Base-by-base conservation (phyloP, 805 yeast species). In the Sugiyamaella marilandica region DNA sequence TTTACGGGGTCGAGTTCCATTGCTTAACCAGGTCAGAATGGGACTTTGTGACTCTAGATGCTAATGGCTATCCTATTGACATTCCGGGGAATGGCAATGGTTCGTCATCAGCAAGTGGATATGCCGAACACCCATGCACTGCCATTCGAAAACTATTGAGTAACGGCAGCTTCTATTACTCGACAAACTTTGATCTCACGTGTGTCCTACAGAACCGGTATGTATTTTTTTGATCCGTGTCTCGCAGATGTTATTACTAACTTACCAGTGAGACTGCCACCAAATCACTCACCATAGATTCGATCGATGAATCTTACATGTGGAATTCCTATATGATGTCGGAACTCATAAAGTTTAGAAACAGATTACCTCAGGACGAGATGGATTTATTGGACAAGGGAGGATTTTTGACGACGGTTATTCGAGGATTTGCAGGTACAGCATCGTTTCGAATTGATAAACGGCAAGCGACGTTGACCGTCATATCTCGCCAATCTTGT, bases 401-500 rank as follows among this genome's bases (percentile, higher is more conserved):
- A 62, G 85, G 87, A 24, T 90, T 92, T 61, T 71, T 92, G 47
- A 90, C 97, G 1, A 87, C 96, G 0, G 97, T 86, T 7, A 94
- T 94, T 50, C 76, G 99, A 54, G 99, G 99, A 0, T 94, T 90
- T 74, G 97, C 98, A 0, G 87, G 87, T 57, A 87, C 97, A 0
- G 60, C 70, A 26, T 70, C 70, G 34, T 74, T 82, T 0, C 55
- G 61, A 10, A 57, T 73, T 44, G 70, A 68, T 29, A 66, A 68
- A 34, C 61, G 68, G 10, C 49, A 47, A 10, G 82, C 78, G 14
- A 67, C 78, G 1, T 69, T 91, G 55, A 85, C 98, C 0, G 78
- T 92, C 18, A 82, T 94, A 14, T 91, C 97, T 0, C 86, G 94
- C 61, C 98, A 92, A 67, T 86, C 95, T n/a, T 94, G 98, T 89